Evolutionary conservation across 225 moss, liverwort and hornwort species (phyloP), one percentile per base, ranked within the genome.

Genomic region (Physcomitrellopsis africana): DNA sequence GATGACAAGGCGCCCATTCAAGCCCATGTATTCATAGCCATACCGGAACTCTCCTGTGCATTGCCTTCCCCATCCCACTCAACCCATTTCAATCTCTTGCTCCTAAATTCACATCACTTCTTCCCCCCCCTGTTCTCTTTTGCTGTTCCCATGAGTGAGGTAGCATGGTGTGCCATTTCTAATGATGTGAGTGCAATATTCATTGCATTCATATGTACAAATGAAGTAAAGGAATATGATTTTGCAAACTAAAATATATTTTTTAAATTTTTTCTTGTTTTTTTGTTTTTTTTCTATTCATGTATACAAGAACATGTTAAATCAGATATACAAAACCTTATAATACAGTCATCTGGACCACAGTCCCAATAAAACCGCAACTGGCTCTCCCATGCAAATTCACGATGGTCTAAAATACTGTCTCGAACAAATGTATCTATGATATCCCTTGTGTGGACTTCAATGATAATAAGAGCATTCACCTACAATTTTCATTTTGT

Each of bases 301-400:
- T 5, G n/a, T 52, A 52, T 16, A 26, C 44, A 46, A 10, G 14
- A 8, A 19, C 16, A 17, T 41, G 1, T 18, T 0, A 17, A 52
- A 12, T 37, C 44, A 0, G 0, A 7, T 13, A 15, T 42, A 10
- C 49, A 41, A 5, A 59, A 94, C 94, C 94, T 92, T 57, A 95
- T 95, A 3, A 91, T 9, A 11, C 76, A 71, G 72, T 92, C 86
- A 78, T 95, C 94, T 37, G 56, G 81, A 65, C 61, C 72, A 4
- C 79, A 75, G 65, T 95, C 91, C 94, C 92, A 95, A 60, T 95
- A 95, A 45, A 95, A 95, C 6, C 94, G 85, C 44, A 95, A 57
- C 49, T 95, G 92, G 18, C 94, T 95, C 85, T 95, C 94, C 94
- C 94, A 95, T 55, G 94, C 94, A 83, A 95, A 95, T 79, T 95